Percentiles rank a stretch among this genome's conserved stretches.
Conservation (phyloP, 148 eudicot genomes). For the Nyssa sinensis region DNA sequence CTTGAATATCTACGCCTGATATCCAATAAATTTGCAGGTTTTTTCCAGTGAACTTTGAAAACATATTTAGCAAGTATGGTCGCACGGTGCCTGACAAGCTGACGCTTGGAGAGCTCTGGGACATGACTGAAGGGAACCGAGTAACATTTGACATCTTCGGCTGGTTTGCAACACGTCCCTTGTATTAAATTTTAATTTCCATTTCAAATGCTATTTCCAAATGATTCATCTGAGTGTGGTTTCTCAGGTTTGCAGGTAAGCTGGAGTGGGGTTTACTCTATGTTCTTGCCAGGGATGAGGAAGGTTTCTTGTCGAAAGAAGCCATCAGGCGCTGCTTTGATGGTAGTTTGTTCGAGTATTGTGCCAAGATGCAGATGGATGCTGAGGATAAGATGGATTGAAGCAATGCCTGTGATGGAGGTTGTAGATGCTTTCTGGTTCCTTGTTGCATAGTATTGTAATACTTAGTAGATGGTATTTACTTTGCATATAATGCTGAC, state of each 20-base stretch:
- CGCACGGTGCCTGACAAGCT: slow-evolving; percentile 68
- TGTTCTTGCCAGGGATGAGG: slow-evolving; percentile 58
- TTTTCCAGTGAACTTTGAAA: slow-evolving; percentile 54
- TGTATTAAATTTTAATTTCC: no score
- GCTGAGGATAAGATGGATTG: slow-evolving; percentile 37
- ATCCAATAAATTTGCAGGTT: slow-evolving; percentile 33
- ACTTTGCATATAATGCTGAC: no score
- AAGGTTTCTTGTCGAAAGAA: slow-evolving; percentile 65
- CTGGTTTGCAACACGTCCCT: slow-evolving; percentile 34
- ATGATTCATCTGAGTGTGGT: neutral
- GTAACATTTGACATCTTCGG: slow-evolving; percentile 64
- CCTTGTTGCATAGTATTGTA: no score
- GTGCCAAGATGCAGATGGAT: slow-evolving; percentile 50
- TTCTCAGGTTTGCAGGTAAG: slow-evolving; percentile 55
- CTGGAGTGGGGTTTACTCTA: slow-evolving; percentile 57
- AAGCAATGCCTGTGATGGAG: neutral
- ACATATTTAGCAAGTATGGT: slow-evolving; percentile 78
- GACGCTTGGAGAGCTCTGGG: slow-evolving; percentile 70
- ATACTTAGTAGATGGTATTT: no score
- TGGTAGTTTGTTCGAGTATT: slow-evolving; percentile 71
- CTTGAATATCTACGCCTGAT: neutral
- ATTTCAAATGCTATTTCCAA: neutral
- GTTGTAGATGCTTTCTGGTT: no score
- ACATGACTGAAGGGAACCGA: slow-evolving; percentile 74
- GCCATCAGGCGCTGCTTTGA: slow-evolving; percentile 60